Conservation (phyloP, 805 yeast genomes). For the Pichia californica region DNA sequence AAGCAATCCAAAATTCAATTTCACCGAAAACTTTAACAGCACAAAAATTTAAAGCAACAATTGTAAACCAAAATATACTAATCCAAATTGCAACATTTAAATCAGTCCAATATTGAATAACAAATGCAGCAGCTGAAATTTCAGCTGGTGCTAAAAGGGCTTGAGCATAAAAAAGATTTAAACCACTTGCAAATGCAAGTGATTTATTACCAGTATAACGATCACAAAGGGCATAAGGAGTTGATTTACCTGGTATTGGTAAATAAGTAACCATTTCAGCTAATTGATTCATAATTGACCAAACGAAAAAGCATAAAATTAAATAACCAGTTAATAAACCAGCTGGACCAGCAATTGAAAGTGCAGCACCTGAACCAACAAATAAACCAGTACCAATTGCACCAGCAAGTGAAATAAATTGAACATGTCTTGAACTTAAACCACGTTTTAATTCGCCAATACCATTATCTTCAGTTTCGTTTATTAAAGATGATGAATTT, state of each 20-base stretch:
- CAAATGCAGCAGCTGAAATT: conserved; percentile 56
- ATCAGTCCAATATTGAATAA: conserved; percentile 52
- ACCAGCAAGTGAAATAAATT: conserved; percentile 67
- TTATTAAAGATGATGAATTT: too few relatives aligned
- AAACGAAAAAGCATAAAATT: conserved; percentile 58
- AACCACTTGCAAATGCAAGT: conserved; percentile 30
- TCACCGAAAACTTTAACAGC: conserved; percentile 39
- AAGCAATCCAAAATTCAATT: conserved; percentile 58
- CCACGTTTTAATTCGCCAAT: conserved; percentile 27
- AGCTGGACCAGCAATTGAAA: conserved; percentile 29
- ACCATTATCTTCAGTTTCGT: conserved; percentile 7
- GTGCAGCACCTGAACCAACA: conserved; percentile 44
- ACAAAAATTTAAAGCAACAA: conserved; percentile 39
- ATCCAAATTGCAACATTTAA: conserved; percentile 52
- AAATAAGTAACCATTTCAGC: conserved; percentile 62
- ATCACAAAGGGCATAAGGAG: conserved; percentile 23
- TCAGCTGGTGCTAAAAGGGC: conserved; percentile 37
- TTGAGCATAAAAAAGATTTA: conserved; percentile 31
- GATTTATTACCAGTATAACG: conserved; percentile 26
- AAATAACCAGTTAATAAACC: conserved; percentile 50
- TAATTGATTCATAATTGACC: conserved; percentile 54
- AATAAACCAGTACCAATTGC: conserved; percentile 63
- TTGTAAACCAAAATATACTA: conserved; percentile 42
- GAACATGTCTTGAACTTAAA: conserved; percentile 43
- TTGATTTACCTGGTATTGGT: conserved; percentile 49